Percentiles rank a stretch among this genome's conserved stretches.
phyloP scores from a whole-genome alignment of 768 basidiomycete species.

The Sporobolomyces phaffii region DNA sequence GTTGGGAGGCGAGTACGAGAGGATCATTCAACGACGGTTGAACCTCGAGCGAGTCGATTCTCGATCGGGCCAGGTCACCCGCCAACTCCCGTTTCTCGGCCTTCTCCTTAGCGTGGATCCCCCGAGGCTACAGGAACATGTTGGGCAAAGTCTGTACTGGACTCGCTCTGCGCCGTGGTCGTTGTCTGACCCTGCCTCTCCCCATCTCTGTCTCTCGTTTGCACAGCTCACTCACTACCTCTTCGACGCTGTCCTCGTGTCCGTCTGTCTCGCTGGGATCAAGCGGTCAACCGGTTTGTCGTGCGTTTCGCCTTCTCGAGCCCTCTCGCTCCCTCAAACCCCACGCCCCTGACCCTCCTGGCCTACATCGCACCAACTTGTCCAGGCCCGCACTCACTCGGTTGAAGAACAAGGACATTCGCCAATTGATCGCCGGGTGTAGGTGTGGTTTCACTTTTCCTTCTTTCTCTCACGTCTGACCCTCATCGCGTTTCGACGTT shows the following conservation, averaged over 20 bases:
- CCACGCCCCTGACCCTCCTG: background rate
- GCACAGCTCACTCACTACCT: conserved; percentile 12
- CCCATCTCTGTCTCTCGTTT: no score
- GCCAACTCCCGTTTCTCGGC: no score
- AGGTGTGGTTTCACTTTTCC: background rate
- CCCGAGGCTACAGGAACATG: no score
- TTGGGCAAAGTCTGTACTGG: conserved; percentile 7
- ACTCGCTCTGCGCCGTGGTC: no score
- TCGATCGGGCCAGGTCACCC: no score
- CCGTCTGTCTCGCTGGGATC: conserved; percentile 14
- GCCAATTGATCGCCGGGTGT: conserved; percentile 7
- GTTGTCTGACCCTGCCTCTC: no score
- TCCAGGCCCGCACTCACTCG: background rate
- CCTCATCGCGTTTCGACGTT: background rate
- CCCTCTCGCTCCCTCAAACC: background rate
- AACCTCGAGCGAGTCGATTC: no score
- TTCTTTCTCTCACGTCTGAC: background rate
- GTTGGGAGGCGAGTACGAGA: background rate
- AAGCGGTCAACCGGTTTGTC: conserved; percentile 24
- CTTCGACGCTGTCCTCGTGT: conserved; percentile 17
- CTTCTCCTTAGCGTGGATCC: no score
- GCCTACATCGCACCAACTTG: background rate
- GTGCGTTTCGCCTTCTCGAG: background rate
- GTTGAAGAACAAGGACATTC: conserved; percentile 24
- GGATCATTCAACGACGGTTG: no score